These are phyloP conservation scores for Tetrapisispora phaffii DNA, from an alignment of 805 yeast species.

Conservation along the genomic window DNA sequence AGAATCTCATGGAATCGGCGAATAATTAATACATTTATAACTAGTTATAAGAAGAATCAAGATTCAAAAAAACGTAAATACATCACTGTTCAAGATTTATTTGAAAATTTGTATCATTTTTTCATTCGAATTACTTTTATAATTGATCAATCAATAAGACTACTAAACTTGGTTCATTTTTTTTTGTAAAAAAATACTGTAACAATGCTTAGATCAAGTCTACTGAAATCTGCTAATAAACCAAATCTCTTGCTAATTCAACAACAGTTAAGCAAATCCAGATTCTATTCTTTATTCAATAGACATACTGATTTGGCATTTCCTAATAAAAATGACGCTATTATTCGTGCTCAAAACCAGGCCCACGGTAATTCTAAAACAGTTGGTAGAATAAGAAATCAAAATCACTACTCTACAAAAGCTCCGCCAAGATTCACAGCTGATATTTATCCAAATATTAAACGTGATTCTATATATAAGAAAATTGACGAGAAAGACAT, in stretches of 20 bases:
- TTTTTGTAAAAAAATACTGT: too few relatives aligned
- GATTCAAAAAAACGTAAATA: too few relatives aligned
- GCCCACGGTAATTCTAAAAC: not conserved
- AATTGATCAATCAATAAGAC: too few relatives aligned
- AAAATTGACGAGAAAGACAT: slow-evolving; percentile 48
- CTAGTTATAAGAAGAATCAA: too few relatives aligned
- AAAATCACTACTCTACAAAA: slow-evolving; percentile 14
- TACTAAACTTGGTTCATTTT: too few relatives aligned
- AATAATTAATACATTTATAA: too few relatives aligned
- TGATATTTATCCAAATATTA: slow-evolving; percentile 54
- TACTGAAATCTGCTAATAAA: not conserved
- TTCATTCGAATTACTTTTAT: too few relatives aligned
- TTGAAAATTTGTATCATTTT: too few relatives aligned
- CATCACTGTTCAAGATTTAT: too few relatives aligned
- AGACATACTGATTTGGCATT: not conserved
- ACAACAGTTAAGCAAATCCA: not conserved
- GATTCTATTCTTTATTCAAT: not conserved
- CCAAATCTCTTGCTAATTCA: not conserved
- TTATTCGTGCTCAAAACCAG: not conserved
- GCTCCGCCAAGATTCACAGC: slow-evolving; percentile 42
- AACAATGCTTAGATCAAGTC: not conserved
- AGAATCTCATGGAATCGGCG: too few relatives aligned
- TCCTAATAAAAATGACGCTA: not conserved
- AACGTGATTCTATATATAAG: slow-evolving; percentile 43
- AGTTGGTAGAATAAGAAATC: not conserved